Evolutionary conservation across 805 yeast species (phyloP), one percentile per base, ranked within the genome.

Genomic region (Starmerella apis): DNA sequence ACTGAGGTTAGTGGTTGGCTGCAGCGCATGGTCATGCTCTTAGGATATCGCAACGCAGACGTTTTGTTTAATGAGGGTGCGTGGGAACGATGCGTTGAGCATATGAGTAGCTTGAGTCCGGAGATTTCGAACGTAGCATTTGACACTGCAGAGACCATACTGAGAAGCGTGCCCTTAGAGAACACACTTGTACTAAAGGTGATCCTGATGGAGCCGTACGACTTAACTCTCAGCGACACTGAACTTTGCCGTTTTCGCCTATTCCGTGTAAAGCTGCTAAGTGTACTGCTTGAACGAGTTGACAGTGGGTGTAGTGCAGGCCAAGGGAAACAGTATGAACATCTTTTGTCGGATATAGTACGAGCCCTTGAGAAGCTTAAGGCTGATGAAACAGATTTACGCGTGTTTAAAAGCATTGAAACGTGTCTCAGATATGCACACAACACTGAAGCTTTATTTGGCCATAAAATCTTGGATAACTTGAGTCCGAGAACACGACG

Each of bases 21-120:
- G 4, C 45, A 49, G 20, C 37, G 53, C 11, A 35, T 57, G 14
- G 39, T 44, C n/a, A 3, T 24, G 14, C 20, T 25, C 8, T 16
- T 50, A 1, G 55, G 56, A 9, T 31, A 16, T 3, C 16, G 31
- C 9, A 28, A 36, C 27, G 36, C 46, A 11, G 25, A 37, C 5
- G 46, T 35, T 6, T 5, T 51, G 13, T 33, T 61, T 6, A 41
- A 49, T 13, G 44, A 52, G 1, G 53, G 50, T 1, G 43, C 53
- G 13, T 61, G 65, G 64, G 58, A 58, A 16, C 11, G 39, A 2
- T 46, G 60, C 33, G 47, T 54, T 10, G 61, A 60, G 2, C 49
- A 56, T 14, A 50, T 56, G 47, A 50, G 50, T 3, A 41, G 47
- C 19, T 6, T 33, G 9, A 45, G 47, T 2, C 32, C 33, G 9